Evolutionary conservation across 176 grass and related monocot genomes (phyloP), one percentile per base, ranked within the genome.

Genomic region (Avena insularis): DNA sequence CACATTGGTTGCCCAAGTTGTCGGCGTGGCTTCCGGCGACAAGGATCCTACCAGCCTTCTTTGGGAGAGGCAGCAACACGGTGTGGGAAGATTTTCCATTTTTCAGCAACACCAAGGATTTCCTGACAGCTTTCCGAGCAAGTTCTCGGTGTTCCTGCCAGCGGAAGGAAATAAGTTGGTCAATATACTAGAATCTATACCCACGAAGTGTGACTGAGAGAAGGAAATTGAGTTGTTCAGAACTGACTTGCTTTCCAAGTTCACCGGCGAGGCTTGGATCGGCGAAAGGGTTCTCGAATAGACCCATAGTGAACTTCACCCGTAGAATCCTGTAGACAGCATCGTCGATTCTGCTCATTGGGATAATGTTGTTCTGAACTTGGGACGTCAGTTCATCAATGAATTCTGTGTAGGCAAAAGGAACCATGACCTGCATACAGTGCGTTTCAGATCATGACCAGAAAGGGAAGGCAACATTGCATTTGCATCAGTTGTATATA

Each of bases 251-350:
- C 25, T 89, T 95, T 17, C 94, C 94, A 2, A 95, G 70, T 61
- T 95, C 81, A 56, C 83, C 67, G 0, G 87, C 82, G 4, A 95
- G 92, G 71, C 81, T 90, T 33, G 76, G 0, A 78, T 95, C 91
- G 1, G 94, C 77, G 3, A 77, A 93, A 19, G 94, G 89, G 13
- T 51, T 87, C 84, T 95, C 94, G 20, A 95, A 95, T 0, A 95
- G 89, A 77, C 94, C 94, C 94, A 93, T 91, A 9, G 84, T 87
- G 84, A 95, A 93, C 77, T 95, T 95, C 35, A 95, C 94, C 2
- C 94, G 84, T 17, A 95, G 91, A n/a, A 95, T 95, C 70, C 94
- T 90, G 19, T 83, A 91, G 5, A 91, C 89, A 3, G 94, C 94
- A 17, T 93, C 94, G 29, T 93, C 65, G 8, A 95, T 95, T 83